Conservation (phyloP, 2,329 filamentous ascomycete genomes). For the Penicillium sp. region DNA sequence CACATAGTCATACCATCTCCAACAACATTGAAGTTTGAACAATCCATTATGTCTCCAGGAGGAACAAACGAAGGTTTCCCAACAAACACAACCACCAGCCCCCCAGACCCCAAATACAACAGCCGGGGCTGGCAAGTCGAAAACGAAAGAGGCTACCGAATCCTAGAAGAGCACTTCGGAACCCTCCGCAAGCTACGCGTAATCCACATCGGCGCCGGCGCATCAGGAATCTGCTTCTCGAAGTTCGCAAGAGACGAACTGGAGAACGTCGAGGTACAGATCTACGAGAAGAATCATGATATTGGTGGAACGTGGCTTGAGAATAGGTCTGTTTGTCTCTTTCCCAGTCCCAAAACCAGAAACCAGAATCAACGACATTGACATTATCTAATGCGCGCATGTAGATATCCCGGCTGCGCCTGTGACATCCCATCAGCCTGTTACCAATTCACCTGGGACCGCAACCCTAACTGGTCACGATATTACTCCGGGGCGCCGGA, state of each 20-base stretch:
- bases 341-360: too few relatives aligned
- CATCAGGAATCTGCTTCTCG: background rate
- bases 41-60: too few relatives aligned
- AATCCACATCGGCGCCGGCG: constrained; percentile 6
- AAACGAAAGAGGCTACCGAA: background rate
- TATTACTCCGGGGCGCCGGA: background rate
- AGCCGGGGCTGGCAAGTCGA: too few relatives aligned
- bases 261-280: constrained; percentile 1
- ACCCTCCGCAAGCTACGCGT: background rate
- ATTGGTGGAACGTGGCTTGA: background rate
- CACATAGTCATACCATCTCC: too few relatives aligned
- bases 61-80: too few relatives aligned
- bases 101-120: too few relatives aligned
- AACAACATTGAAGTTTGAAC: too few relatives aligned
- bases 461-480: background rate
- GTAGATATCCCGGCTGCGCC: background rate
- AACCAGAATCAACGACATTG: too few relatives aligned
- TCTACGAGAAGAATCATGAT: constrained; percentile 4
- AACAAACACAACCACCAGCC: too few relatives aligned
- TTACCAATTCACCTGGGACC: background rate
- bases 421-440: background rate
- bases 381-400: background rate
- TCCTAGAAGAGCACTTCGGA: background rate
- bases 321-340: background rate
- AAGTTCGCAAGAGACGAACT: background rate